Conservation (phyloP, 2,329 filamentous ascomycete species). For the Colletotrichum siamense region DNA sequence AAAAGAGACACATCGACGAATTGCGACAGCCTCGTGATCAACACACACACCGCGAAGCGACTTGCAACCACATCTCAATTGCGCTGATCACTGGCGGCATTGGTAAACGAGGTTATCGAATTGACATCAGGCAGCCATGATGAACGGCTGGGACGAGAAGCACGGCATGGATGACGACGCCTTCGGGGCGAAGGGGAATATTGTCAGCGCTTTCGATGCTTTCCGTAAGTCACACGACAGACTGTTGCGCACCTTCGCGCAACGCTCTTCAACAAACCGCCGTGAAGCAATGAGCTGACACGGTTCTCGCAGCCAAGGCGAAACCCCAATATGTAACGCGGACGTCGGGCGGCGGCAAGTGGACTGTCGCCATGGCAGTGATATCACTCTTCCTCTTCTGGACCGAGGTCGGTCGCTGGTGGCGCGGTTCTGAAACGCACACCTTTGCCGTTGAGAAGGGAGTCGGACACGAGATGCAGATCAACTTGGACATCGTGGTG, state of each 20-base stretch:
- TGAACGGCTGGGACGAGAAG: slow-evolving; percentile 81
- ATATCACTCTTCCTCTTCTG: slow-evolving; percentile 78
- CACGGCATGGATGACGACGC: slow-evolving; percentile 74
- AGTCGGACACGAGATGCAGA: slow-evolving; percentile 84
- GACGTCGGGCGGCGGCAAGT: slow-evolving; percentile 88
- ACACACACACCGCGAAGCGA: not conserved
- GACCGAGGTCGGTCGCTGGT: slow-evolving; percentile 83
- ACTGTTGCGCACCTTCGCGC: not conserved
- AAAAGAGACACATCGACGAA: not conserved
- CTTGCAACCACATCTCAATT: not conserved
- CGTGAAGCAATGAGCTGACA: slow-evolving; percentile 24
- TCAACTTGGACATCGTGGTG: slow-evolving; percentile 95
- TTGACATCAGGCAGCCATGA: slow-evolving; percentile 37
- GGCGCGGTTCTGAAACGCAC: slow-evolving; percentile 82
- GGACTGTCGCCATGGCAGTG: slow-evolving; percentile 83
- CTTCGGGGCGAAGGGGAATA: slow-evolving; percentile 76
- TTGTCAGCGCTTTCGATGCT: slow-evolving; percentile 91
- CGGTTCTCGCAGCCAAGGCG: slow-evolving; percentile 76
- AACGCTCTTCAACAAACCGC: not conserved
- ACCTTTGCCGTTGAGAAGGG: slow-evolving; percentile 95
- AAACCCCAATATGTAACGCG: slow-evolving; percentile 91
- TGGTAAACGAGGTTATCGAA: not conserved
- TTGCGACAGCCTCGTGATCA: not conserved
- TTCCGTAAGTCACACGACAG: slow-evolving; percentile 73
- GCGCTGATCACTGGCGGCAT: not conserved